Evolutionary conservation across 2,329 filamentous ascomycete genomes (phyloP).

Genomic region (Xylariales sp.): DNA sequence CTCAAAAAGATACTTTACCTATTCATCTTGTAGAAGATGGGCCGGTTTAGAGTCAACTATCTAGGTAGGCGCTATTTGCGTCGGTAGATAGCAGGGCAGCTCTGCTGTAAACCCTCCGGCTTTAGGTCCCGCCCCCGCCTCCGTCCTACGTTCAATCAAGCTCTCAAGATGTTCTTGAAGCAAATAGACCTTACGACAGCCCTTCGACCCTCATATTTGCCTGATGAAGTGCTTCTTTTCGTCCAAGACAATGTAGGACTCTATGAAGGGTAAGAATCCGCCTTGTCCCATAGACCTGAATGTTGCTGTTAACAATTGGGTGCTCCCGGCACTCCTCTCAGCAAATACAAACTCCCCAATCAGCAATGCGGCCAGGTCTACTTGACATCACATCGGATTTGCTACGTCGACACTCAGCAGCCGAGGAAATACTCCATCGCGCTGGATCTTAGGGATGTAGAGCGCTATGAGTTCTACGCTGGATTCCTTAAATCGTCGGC

Average conservation of each 20-base stretch:
- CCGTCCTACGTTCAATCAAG: conserved; percentile 26
- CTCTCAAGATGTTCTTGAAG: conserved; percentile 85
- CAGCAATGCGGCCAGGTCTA: conserved; percentile 98
- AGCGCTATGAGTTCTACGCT: conserved; percentile 90
- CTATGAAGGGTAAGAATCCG: conserved; percentile 85
- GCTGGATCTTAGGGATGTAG: conserved; percentile 89
- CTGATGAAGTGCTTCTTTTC: conserved; percentile 94
- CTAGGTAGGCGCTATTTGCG: too few relatives aligned
- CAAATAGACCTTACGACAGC: conserved; percentile 95
- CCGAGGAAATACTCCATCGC: conserved; percentile 86
- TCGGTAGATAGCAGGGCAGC: conserved; percentile 15
- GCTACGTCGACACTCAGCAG: conserved; percentile 91
- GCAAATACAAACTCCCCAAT: conserved; percentile 93
- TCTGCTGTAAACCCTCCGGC: conserved; percentile 25
- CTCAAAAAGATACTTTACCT: too few relatives aligned
- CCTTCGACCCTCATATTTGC: conserved; percentile 88
- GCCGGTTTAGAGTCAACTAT: too few relatives aligned
- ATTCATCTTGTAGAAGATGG: too few relatives aligned
- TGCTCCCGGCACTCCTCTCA: conserved; percentile 52
- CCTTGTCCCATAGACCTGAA: not conserved
- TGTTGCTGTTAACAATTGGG: conserved; percentile 17
- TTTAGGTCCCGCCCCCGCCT: conserved; percentile 31
- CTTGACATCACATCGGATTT: conserved; percentile 92
- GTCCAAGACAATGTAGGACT: conserved; percentile 97
- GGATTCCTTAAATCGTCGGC: conserved; percentile 95